These are phyloP conservation scores for Mrakia hoshinonis DNA, from an alignment of 768 basidiomycete genomes.

Conservation along the genomic window DNA sequence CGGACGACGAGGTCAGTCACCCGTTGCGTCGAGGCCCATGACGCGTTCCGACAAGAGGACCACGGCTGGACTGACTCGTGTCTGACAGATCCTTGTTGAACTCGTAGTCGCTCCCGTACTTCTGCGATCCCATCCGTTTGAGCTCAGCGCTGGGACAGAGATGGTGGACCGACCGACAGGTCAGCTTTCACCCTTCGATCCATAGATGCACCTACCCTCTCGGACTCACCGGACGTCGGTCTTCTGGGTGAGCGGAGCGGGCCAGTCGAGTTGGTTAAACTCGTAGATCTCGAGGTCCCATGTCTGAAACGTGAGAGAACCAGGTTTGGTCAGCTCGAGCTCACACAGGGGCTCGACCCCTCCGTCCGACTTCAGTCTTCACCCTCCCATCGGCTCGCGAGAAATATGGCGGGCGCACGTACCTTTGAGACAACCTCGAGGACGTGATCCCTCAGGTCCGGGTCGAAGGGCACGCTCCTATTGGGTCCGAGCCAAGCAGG, in stretches of 20 bases:
- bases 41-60: not conserved
- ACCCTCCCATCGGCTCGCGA: not conserved
- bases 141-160: not conserved
- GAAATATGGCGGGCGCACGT: not conserved
- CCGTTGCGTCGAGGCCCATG: too few species aligned
- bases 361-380: not conserved
- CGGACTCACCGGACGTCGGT: constrained; percentile 5
- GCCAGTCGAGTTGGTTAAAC: constrained; percentile 12
- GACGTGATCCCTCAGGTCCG: not conserved
- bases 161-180: not conserved
- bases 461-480: constrained; percentile 3
- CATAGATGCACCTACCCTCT: not conserved
- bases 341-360: not conserved
- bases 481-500: too few species aligned
- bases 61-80: not conserved
- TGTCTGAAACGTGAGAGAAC: too few species aligned
- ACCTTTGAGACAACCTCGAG: constrained; percentile 18
- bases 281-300: constrained; percentile 16
- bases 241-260: constrained; percentile 5
- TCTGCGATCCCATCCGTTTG: not conserved
- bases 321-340: too few species aligned
- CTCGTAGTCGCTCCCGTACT: constrained; percentile 9
- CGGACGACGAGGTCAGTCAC: not conserved
- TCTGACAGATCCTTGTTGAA: constrained; percentile 5
- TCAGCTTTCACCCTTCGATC: not conserved